Evolutionary conservation across 108 stramenopile species (phyloP), one percentile per base, ranked within the genome.

Genomic region (Nitzschia sp.): DNA sequence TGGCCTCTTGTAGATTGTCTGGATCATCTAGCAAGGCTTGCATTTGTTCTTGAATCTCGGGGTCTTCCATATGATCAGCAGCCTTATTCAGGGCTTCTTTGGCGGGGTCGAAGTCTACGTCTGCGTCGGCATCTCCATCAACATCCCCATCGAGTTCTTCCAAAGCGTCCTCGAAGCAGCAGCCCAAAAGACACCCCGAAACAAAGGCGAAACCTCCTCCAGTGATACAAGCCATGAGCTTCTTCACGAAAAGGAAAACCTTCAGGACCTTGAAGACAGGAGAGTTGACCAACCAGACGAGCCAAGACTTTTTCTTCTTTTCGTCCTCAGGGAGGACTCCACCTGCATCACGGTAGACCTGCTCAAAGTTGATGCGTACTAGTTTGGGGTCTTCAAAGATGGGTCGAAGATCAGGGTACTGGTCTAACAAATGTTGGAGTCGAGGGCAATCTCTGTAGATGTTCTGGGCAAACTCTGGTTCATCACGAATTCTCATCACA

Each of bases 31-130:
- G 37, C 14, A 82, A 20, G 11, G 44, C 42, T 40, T 84, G 69
- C 73, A 84, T 78, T 42, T 79, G 65, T 39, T 80, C 70, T 52
- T 78, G 73, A 3, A 84, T 75, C 54, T 80, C 77, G 37, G 83
- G 83, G 48, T 80, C 77, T 69, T 84, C 83, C 70, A 84, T 71
- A 38, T 80, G 69, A 65, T 84, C 83, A 0, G 83, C 83, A 0
- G 83, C 83, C 22, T 17, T 21, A 34, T 84, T 70, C 40, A 83
- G 53, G 9, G 74, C 75, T 14, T 57, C 52, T 22, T 64, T 61
- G 19, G 42, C 51, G 5, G 58, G 64, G 41, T 83, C 69, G 42
- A 59, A 34, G 22, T 22, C 41, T 0, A 41, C 70, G 10, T 61
- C 63, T 0, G 9, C 57, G 29, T 70, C 71, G 25, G 34, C 63